These are phyloP conservation scores for Nicotiana knightiana DNA, from an alignment of 257 asterid species.

Conservation along the genomic window DNA sequence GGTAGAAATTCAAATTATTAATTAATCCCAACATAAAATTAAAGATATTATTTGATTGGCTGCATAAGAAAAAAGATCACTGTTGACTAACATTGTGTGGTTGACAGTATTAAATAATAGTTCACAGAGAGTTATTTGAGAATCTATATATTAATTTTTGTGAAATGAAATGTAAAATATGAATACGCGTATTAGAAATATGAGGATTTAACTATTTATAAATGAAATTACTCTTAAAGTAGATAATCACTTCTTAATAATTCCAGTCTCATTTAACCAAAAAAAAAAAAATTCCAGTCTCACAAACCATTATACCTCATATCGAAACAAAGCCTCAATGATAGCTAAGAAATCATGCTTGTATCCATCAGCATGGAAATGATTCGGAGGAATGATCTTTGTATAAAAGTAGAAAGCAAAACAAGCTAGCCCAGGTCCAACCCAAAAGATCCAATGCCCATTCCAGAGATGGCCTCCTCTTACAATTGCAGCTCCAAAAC, in stretches of 20 bases:
- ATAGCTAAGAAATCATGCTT: slow-evolving; percentile 51
- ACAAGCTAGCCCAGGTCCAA: slow-evolving; percentile 56
- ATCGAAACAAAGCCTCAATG: slow-evolving; percentile 29
- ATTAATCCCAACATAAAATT: no score
- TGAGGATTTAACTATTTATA: background rate
- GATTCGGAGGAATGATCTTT: slow-evolving; percentile 56
- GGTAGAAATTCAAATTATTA: no score
- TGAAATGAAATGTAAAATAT: background rate
- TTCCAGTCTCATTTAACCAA: background rate
- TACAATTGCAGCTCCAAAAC: slow-evolving; percentile 65
- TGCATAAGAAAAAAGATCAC: no score
- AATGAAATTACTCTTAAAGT: background rate
- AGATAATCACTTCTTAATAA: background rate
- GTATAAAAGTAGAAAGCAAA: slow-evolving; percentile 53
- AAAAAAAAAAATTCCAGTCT: background rate
- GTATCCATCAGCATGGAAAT: slow-evolving; percentile 43
- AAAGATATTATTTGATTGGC: no score
- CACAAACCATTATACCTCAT: background rate
- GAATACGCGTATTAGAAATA: background rate
- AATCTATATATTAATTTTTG: background rate
- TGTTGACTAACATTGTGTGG: no score
- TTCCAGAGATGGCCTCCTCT: slow-evolving; percentile 77
- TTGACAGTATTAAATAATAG: background rate
- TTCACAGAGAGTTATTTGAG: background rate
- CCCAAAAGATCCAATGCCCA: slow-evolving; percentile 83